Evolutionary conservation across 192 early-diverging fungal species (phyloP).

Genomic region (Coemansia sp.): DNA sequence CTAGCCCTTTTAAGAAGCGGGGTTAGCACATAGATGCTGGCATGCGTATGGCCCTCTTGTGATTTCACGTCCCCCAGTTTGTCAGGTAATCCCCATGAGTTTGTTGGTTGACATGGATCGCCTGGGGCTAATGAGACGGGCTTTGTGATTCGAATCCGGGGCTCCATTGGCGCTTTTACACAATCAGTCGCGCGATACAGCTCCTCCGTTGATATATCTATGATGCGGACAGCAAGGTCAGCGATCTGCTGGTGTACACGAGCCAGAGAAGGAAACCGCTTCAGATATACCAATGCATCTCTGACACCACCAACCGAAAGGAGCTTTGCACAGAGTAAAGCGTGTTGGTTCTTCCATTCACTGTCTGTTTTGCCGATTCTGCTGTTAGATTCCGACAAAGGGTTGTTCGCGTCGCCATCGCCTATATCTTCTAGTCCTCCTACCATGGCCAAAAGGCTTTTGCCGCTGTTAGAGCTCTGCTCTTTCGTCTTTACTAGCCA

Average conservation of each 20-base stretch:
- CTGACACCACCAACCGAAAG: slow-evolving; percentile 40
- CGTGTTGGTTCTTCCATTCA: slow-evolving; percentile 47
- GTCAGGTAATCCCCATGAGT: slow-evolving; percentile 1
- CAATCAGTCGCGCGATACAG: slow-evolving; percentile 39
- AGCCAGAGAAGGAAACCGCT: slow-evolving; percentile 36
- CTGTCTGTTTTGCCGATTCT: background rate
- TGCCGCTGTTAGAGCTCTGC: slow-evolving; percentile 6
- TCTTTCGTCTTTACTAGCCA: slow-evolving; percentile 40
- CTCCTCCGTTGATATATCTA: slow-evolving; percentile 24
- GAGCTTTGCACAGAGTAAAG: slow-evolving; percentile 41
- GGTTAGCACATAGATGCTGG: slow-evolving; percentile 17
- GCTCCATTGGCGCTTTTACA: slow-evolving; percentile 28
- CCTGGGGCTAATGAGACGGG: background rate
- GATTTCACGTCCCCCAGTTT: too few species aligned
- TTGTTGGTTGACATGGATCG: background rate
- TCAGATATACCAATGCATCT: slow-evolving; percentile 36
- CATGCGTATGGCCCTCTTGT: background rate
- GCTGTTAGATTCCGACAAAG: background rate
- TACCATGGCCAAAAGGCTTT: slow-evolving; percentile 32
- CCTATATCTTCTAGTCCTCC: slow-evolving; percentile 35
- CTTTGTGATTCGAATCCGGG: slow-evolving; percentile 11
- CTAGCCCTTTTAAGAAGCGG: slow-evolving; percentile 25
- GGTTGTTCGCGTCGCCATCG: slow-evolving; percentile 13
- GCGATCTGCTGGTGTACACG: slow-evolving; percentile 37
- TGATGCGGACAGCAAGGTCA: slow-evolving; percentile 34